Percentiles rank a stretch among this genome's conserved stretches.
Conservation (phyloP, 768 basidiomycete genomes). For the Mycena sanguinolenta region DNA sequence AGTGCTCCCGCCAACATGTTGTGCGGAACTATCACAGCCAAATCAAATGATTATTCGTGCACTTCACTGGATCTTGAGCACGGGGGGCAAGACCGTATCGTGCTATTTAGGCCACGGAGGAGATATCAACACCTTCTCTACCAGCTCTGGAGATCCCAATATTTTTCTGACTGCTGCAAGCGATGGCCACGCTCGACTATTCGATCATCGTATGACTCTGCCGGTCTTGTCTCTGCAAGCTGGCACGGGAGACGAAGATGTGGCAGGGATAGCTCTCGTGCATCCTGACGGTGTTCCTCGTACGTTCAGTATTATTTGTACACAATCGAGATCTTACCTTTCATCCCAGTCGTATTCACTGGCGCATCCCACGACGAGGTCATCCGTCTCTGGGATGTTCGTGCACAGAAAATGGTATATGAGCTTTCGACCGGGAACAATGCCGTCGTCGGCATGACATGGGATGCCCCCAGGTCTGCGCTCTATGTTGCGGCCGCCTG, state of each 20-base stretch:
- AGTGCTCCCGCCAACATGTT: not conserved
- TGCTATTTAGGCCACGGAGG: constrained; percentile 49
- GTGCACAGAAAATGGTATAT: constrained; percentile 47
- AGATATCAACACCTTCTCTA: constrained; percentile 42
- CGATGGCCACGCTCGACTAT: constrained; percentile 49
- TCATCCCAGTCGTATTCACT: constrained; percentile 41
- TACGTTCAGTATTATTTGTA: constrained; percentile 24
- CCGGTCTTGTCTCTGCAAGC: constrained; percentile 46
- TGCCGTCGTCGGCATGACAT: constrained; percentile 44
- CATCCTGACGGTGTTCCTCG: constrained; percentile 48
- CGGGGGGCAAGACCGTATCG: constrained; percentile 10
- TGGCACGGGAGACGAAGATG: constrained; percentile 34
- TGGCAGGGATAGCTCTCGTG: constrained; percentile 33
- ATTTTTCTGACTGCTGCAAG: constrained; percentile 46
- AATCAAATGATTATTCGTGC: constrained; percentile 23
- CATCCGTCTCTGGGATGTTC: constrained; percentile 54
- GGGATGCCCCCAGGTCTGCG: constrained; percentile 40
- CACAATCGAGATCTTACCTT: not conserved
- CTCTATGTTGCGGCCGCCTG: constrained; percentile 50
- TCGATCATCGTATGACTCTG: constrained; percentile 45
- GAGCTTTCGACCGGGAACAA: constrained; percentile 56
- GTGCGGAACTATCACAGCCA: constrained; percentile 1
- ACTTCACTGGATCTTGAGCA: constrained; percentile 34
- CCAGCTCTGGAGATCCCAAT: constrained; percentile 45
- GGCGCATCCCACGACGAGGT: constrained; percentile 44